Percentiles rank a stretch among this genome's conserved stretches.
These are phyloP conservation scores for Hypoxylon intermedium DNA, from an alignment of 495 filamentous ascomycete genomes.

Conservation along the genomic window DNA sequence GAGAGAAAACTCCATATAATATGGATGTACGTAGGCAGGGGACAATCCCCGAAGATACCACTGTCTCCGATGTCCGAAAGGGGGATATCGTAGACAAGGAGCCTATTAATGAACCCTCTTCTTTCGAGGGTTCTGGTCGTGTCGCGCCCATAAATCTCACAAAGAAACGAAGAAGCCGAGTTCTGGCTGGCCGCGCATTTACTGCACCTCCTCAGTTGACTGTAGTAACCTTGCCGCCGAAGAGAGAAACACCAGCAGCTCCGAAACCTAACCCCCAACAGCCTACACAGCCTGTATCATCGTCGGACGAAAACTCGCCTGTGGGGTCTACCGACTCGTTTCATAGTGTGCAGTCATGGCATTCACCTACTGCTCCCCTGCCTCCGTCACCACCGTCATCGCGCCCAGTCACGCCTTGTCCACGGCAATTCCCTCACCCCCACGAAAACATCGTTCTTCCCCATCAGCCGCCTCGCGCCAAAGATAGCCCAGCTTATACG, in stretches of 20 bases:
- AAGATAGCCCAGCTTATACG: constrained; percentile 54
- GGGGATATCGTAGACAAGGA: constrained; percentile 2
- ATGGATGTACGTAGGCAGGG: not conserved
- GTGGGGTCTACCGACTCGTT: constrained; percentile 51
- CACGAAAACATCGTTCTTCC: constrained; percentile 45
- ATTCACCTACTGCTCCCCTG: constrained; percentile 55
- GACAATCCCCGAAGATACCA: not conserved
- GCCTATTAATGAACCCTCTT: constrained; percentile 20
- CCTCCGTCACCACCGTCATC: constrained; percentile 58
- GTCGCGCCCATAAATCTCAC: constrained; percentile 30
- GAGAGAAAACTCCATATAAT: constrained; percentile 1
- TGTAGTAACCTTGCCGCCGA: constrained; percentile 43
- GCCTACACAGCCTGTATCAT: constrained; percentile 23
- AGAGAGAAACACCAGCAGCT: constrained; percentile 2
- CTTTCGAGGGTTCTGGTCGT: constrained; percentile 36
- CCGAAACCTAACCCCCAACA: constrained; percentile 8
- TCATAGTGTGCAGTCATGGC: constrained; percentile 66
- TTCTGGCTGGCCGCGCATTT: constrained; percentile 44
- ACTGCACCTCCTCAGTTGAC: constrained; percentile 47
- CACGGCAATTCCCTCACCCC: constrained; percentile 40
- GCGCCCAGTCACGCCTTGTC: constrained; percentile 47
- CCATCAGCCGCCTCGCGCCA: constrained; percentile 31
- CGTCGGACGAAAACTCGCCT: constrained; percentile 37
- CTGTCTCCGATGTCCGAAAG: constrained; percentile 2
- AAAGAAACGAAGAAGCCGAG: constrained; percentile 37